Base-by-base conservation (phyloP, 306 rosid species). In the Vicia villosa region DNA sequence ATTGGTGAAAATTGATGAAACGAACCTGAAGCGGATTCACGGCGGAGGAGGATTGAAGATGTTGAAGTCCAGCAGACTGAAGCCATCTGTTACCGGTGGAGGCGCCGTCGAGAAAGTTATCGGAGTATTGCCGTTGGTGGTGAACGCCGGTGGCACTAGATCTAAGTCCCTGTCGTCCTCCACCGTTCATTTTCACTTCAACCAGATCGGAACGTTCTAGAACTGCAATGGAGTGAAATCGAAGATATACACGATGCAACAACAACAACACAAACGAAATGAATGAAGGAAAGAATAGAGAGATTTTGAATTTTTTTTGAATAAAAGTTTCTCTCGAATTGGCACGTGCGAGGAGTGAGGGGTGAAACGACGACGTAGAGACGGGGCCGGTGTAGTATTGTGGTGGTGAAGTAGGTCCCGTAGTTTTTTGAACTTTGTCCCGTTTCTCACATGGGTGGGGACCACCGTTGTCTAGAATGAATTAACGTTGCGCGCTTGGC, bases 61-160 rank as follows among this genome's bases (percentile, higher is more conserved):
- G 94, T 68, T 95, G 97, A 63, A 95, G 96, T 30, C 99, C 99
- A 55, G 99, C 89, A 2, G 99, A 87, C 72, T 95, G 99, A 40
- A 95, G 95, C 99, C 99, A 95, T 45, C 95, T 63, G 54, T 72
- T 71, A n/a, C 79, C 79, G 55, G 74, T 83, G 67, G 81, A 71
- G 7, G 83, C 73, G 36, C 81, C 80, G 58, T 83, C 86, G 63
- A 91, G 82, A 16, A 86, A 86, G 82, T 95, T 84, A 28, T 91
- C 99, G 17, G 99, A 89, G 89, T 86, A 69, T 60, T 95, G 99
- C 10, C 97, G 86, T 77, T 91, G 96, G 59, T 94, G 99, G 51
- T 90, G 96, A 75, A 87, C 86, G 73, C 85, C 92, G 1, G 88
- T 52, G 21, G 84, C 84, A 76, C 83, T 90, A 86, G 99, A 95